Evolutionary conservation across 164 flowering plant genomes (phyloP).

Genomic region (Paratinospora sagittata): DNA sequence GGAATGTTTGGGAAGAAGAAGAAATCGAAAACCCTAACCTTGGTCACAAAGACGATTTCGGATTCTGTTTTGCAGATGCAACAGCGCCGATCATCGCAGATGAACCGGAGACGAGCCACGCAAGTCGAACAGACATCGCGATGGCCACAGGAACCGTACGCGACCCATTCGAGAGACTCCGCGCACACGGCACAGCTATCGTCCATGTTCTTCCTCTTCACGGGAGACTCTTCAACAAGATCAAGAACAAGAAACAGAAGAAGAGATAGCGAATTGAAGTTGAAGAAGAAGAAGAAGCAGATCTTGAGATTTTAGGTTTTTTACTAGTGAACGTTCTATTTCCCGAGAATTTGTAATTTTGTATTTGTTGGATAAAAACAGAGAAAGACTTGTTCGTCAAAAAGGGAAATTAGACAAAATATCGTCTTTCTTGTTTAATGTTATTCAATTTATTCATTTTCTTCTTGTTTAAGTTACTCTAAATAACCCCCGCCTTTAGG

Average conservation of each 20-base stretch:
- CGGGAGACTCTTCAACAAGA: not conserved
- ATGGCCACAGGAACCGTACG: constrained; percentile 83
- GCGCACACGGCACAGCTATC: constrained; percentile 96
- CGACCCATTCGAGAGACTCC: constrained; percentile 84
- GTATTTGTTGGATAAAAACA: no score
- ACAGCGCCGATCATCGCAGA: constrained; percentile 74
- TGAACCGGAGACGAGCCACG: constrained; percentile 87
- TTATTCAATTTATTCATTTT: no score
- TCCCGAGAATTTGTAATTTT: no score
- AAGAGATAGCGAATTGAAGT: no score
- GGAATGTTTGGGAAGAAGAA: not conserved
- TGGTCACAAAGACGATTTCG: constrained; percentile 68
- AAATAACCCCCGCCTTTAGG: no score
- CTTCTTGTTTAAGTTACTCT: no score
- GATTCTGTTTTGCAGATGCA: constrained; percentile 86
- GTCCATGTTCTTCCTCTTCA: constrained; percentile 44
- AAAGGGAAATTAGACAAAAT: no score
- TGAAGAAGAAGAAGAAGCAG: no score
- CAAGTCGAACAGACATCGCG: constrained; percentile 93
- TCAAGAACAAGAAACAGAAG: not conserved
- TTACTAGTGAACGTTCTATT: no score
- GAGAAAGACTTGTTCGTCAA: no score
- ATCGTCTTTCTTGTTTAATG: no score
- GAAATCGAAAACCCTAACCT: constrained; percentile 42
- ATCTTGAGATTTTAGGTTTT: no score